Percentiles rank a stretch among this genome's conserved stretches.
phyloP scores from a whole-genome alignment of 139 green algal species.

The Marvania coccoides region DNA sequence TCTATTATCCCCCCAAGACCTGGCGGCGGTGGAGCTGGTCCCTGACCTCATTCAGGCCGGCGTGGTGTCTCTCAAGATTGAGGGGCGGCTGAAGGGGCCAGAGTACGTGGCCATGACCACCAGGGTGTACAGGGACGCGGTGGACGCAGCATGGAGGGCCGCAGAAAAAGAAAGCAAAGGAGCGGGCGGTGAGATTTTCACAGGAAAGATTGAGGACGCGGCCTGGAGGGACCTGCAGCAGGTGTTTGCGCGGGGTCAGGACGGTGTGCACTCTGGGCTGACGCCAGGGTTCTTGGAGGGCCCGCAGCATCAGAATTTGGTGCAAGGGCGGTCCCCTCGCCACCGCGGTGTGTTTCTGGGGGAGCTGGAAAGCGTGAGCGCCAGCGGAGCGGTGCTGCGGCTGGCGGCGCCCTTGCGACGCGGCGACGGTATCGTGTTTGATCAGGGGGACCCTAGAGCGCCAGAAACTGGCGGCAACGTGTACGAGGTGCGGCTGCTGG shows the following conservation, averaged over 20 bases:
- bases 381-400: slow-evolving; percentile 1
- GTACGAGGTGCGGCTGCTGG: slow-evolving; percentile 14
- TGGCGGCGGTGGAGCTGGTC: slow-evolving; percentile 54
- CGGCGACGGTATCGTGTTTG: slow-evolving; percentile 75
- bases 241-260: slow-evolving; percentile 77
- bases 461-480: slow-evolving; percentile 58
- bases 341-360: slow-evolving; percentile 62
- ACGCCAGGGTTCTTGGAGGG: slow-evolving; percentile 74
- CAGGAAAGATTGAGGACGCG: neutral
- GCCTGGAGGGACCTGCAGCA: slow-evolving; percentile 40
- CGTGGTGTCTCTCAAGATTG: slow-evolving; percentile 68
- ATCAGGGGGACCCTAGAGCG: slow-evolving; percentile 43
- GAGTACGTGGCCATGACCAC: slow-evolving; percentile 82
- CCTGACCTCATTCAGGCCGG: slow-evolving; percentile 57
- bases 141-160: slow-evolving; percentile 66
- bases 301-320: slow-evolving; percentile 61
- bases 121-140: slow-evolving; percentile 39
- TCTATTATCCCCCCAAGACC: slow-evolving; percentile 67
- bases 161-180: neutral
- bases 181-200: neutral
- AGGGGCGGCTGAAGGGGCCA: slow-evolving; percentile 70
- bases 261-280: slow-evolving; percentile 53
- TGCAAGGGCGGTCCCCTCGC: slow-evolving; percentile 55
- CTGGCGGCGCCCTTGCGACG: slow-evolving; percentile 38
- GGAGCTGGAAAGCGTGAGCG: slow-evolving; percentile 8